A percentile compares a stretch with the other conserved stretches of the same genome.
These are phyloP conservation scores for Alternaria gaisen DNA, from an alignment of 2,329 filamentous ascomycete species.

Conservation along the genomic window DNA sequence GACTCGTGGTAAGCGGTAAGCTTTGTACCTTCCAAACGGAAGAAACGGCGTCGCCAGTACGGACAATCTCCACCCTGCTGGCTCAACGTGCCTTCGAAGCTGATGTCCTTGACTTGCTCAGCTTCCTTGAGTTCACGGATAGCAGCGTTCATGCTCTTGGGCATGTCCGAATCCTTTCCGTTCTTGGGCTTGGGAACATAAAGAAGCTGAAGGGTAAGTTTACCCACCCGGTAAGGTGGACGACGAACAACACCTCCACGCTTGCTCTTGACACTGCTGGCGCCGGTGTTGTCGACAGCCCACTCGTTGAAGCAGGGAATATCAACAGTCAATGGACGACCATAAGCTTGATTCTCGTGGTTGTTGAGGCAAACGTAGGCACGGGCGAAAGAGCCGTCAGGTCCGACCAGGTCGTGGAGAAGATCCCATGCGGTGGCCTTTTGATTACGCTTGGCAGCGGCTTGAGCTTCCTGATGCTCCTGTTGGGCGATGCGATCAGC, in stretches of 20 bases:
- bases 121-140: conserved; percentile 92
- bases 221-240: conserved; percentile 96
- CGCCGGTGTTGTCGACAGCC: conserved; percentile 83
- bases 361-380: conserved; percentile 94
- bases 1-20: conserved; percentile 96
- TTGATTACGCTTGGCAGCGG: conserved; percentile 62
- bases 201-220: conserved; percentile 90
- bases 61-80: conserved; percentile 98
- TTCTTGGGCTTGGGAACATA: conserved; percentile 94
- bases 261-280: conserved; percentile 95
- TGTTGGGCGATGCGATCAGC: conserved; percentile 71
- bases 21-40: conserved; percentile 90
- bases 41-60: conserved; percentile 98
- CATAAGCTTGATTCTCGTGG: conserved; percentile 87
- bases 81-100: conserved; percentile 88
- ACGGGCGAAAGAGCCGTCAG: conserved; percentile 92
- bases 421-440: conserved; percentile 84
- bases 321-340: conserved; percentile 85
- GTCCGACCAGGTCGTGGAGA: conserved; percentile 83
- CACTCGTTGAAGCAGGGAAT: conserved; percentile 98
- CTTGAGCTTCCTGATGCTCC: conserved; percentile 52
- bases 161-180: conserved; percentile 92
- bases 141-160: conserved; percentile 98
- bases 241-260: conserved; percentile 75
- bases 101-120: conserved; percentile 78